Evolutionary conservation across 2,329 filamentous ascomycete species (phyloP), one percentile per base, ranked within the genome.

Genomic region (Penicillium sp.): DNA sequence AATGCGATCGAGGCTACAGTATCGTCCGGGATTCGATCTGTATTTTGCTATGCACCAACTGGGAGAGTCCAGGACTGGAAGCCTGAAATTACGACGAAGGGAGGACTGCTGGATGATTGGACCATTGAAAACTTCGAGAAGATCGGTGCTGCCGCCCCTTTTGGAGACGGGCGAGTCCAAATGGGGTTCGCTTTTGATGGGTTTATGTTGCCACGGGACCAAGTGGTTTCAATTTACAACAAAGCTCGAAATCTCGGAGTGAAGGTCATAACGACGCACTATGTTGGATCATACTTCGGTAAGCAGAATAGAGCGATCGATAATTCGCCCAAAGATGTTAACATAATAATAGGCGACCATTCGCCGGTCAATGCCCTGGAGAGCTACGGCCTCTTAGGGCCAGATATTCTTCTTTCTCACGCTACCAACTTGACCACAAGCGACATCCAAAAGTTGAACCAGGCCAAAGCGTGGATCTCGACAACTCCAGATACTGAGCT

Each of bases 401-500:
- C 55, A 0, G 50, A 55, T 21, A 54, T 65, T 33, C 49, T 67
- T n/a, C 24, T 67, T 15, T 66, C 64, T 1, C 61, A 67, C 27
- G 55, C 57, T 26, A 67, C 41, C 20, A 58, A 59, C 10, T 27
- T 62, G 6, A 48, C 57, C 1, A 8, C 47, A 7, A 29, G 32
- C 7, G 66, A 69, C 17, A 46, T 56, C 3, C 23, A 59, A 8
- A 56, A 58, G 4, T 51, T 69, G 13, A 49, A 49, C 4, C 21
- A 60, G 13, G 47, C 48, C 2, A 49, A 54, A 2, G 51, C 59
- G 0, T 62, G 54, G 27, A 50, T 68, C 30, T 66, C 66, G 7
- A 55, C 59, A 10, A 69, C 66, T 2, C 66, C 67, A 3, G 60
- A 64, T 24, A 67, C 66, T 10, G 67, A 69, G 40, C 40, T 67